phyloP scores from a whole-genome alignment of 169 alveolate species.

The Babesia divergens region DNA sequence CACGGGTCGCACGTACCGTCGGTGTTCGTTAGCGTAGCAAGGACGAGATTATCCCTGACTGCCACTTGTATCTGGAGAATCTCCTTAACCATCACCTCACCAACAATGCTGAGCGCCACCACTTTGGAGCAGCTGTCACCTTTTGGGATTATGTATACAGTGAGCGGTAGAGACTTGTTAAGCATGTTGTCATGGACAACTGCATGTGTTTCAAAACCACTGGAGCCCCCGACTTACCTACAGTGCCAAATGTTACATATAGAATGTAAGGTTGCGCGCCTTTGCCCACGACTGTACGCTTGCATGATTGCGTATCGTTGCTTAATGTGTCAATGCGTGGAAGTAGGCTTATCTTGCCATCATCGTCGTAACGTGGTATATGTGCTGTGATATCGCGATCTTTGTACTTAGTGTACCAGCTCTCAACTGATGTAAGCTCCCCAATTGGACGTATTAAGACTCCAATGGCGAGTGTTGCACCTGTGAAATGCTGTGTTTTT shows the following conservation, averaged over 20 bases:
- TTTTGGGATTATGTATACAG: background rate
- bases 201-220: background rate
- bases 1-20: conserved; percentile 5
- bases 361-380: background rate
- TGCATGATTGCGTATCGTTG: background rate
- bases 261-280: background rate
- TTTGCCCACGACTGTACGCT: background rate
- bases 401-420: conserved; percentile 34
- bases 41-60: conserved; percentile 6
- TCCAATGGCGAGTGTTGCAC: conserved; percentile 18
- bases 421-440: background rate
- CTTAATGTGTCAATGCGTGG: background rate
- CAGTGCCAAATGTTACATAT: background rate
- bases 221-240: background rate
- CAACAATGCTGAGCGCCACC: conserved; percentile 2
- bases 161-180: conserved; percentile 9
- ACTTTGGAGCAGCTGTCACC: background rate
- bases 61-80: background rate
- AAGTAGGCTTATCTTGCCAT: background rate
- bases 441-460: conserved; percentile 24
- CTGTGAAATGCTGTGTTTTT: background rate
- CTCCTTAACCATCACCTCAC: conserved; percentile 16
- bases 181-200: background rate
- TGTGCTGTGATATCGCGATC: background rate
- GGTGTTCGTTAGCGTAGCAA: conserved; percentile 17